These are phyloP conservation scores for Kluyveromyces sp. DNA, from an alignment of 1,139 yeast species.

Conservation along the genomic window DNA sequence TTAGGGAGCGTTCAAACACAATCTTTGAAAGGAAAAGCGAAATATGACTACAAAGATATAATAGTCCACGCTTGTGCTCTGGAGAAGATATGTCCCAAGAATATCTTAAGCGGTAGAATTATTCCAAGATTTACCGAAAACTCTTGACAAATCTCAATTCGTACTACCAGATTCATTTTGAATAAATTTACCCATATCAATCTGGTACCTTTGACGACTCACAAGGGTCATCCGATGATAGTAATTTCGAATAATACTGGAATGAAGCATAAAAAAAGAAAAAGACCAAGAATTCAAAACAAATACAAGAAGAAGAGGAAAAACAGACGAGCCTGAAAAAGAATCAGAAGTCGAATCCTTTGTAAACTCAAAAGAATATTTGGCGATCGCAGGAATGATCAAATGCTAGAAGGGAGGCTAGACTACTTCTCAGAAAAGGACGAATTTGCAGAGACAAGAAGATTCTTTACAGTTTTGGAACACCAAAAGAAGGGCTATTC, in stretches of 20 bases:
- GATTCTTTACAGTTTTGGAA: constrained; percentile 18
- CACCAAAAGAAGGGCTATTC: background rate
- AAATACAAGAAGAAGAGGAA: constrained; percentile 2
- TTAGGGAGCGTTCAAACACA: constrained; percentile 10
- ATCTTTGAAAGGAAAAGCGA: constrained; percentile 12
- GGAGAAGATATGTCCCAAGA: constrained; percentile 25
- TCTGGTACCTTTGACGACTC: background rate
- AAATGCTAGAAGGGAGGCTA: constrained; percentile 14
- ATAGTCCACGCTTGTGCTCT: constrained; percentile 26
- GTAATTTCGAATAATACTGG: background rate
- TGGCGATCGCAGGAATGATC: constrained; percentile 16
- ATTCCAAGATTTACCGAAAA: constrained; percentile 24
- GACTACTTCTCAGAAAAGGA: constrained; percentile 10
- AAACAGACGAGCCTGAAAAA: background rate
- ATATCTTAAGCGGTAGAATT: constrained; percentile 26
- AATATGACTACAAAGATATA: constrained; percentile 24
- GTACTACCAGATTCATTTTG: constrained; percentile 20
- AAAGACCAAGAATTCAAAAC: background rate
- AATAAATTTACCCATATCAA: constrained; percentile 8
- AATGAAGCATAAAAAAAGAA: constrained; percentile 3
- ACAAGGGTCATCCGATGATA: background rate
- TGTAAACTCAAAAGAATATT: constrained; percentile 11
- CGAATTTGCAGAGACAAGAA: constrained; percentile 18
- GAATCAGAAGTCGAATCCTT: background rate
- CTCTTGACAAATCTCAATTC: constrained; percentile 16